phyloP scores from a whole-genome alignment of 805 yeast genomes.

The Monosporozyma yasuniensis region DNA sequence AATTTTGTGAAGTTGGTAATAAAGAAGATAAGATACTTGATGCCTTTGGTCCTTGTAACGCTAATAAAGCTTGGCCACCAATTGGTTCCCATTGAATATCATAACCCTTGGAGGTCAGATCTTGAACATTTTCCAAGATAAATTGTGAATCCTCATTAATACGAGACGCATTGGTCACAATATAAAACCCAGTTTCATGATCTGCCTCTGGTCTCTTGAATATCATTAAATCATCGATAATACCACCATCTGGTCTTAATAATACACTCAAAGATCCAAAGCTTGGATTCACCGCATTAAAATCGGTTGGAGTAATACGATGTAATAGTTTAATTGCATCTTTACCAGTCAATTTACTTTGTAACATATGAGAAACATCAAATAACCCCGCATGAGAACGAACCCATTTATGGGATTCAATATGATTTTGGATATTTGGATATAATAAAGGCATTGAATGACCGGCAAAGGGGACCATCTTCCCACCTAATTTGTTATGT shows the following conservation, averaged over 20 bases:
- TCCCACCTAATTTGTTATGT: slow-evolving; percentile 72
- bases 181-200: slow-evolving; percentile 54
- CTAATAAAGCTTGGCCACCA: slow-evolving; percentile 63
- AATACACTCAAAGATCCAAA: slow-evolving; percentile 71
- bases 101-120: slow-evolving; percentile 15
- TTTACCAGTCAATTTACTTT: slow-evolving; percentile 68
- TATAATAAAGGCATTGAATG: slow-evolving; percentile 90
- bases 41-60: slow-evolving; percentile 89
- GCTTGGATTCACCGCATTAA: slow-evolving; percentile 45
- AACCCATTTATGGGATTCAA: slow-evolving; percentile 93
- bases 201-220: slow-evolving; percentile 49
- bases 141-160: slow-evolving; percentile 70
- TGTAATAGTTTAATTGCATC: slow-evolving; percentile 62
- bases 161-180: slow-evolving; percentile 96
- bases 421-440: slow-evolving; percentile 65
- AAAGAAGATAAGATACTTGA: slow-evolving; percentile 55
- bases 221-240: slow-evolving; percentile 89
- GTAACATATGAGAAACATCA: slow-evolving; percentile 97
- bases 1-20: slow-evolving; percentile 36
- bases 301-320: slow-evolving; percentile 81
- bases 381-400: slow-evolving; percentile 80
- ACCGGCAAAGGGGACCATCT: slow-evolving; percentile 96
- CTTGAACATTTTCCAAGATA: slow-evolving; percentile 42
- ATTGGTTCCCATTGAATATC: slow-evolving; percentile 37
- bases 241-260: slow-evolving; percentile 67